These are phyloP conservation scores for Ophidiomyces ophidiicola DNA, from an alignment of 2,329 filamentous ascomycete species.

Conservation along the genomic window DNA sequence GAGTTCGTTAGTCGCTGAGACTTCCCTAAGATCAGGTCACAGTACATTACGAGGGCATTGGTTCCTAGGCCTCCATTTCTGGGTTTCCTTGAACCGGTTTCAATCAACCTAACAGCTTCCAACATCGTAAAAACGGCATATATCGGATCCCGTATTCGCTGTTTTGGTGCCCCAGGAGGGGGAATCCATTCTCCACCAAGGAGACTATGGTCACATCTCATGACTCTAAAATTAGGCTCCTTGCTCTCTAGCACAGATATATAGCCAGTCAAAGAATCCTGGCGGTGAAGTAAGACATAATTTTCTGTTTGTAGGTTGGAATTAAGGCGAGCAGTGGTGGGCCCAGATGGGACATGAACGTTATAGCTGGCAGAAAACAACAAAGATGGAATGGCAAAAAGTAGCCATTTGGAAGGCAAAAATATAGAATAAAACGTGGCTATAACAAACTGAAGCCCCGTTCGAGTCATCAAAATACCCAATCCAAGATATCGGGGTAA, in stretches of 20 bases:
- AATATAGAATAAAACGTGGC: constrained; percentile 53
- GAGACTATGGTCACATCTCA: constrained; percentile 89
- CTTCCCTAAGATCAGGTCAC: constrained; percentile 22
- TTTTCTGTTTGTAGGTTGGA: constrained; percentile 50
- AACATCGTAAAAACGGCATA: constrained; percentile 95
- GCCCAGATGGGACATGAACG: constrained; percentile 54
- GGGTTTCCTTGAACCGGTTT: constrained; percentile 36
- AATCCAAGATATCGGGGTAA: constrained; percentile 46
- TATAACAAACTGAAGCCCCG: constrained; percentile 59
- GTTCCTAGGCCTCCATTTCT: constrained; percentile 49
- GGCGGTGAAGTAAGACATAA: constrained; percentile 66
- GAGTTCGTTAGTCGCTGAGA: constrained; percentile 2
- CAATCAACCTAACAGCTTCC: constrained; percentile 73
- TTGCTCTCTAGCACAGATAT: constrained; percentile 75
- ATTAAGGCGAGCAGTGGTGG: constrained; percentile 53
- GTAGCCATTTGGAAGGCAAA: constrained; percentile 55
- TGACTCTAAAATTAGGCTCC: constrained; percentile 58
- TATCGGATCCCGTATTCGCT: constrained; percentile 64
- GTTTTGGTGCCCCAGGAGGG: constrained; percentile 38
- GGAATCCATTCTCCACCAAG: constrained; percentile 82
- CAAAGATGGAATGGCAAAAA: constrained; percentile 58
- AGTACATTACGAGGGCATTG: constrained; percentile 71
- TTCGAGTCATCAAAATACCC: constrained; percentile 53
- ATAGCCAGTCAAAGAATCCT: constrained; percentile 83
- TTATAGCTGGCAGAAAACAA: constrained; percentile 54